Conservation (phyloP, 2,329 filamentous ascomycete genomes). For the Aspergillus ruber region DNA sequence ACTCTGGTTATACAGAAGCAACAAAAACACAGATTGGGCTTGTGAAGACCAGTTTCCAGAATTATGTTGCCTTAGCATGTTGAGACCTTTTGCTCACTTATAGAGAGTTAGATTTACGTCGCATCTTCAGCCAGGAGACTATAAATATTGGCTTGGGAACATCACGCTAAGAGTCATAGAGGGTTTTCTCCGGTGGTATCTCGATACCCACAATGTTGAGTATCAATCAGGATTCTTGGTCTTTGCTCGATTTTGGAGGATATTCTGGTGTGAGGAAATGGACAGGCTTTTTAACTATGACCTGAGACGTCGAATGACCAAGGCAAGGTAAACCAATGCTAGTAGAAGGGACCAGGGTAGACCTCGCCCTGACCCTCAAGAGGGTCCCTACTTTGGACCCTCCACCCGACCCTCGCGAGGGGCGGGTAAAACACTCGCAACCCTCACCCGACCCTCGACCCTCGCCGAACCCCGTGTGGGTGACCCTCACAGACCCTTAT, state of each 20-base stretch:
- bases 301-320: constrained; percentile 8
- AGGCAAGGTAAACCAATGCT: constrained; percentile 5
- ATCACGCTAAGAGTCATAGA: background rate
- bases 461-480: no score
- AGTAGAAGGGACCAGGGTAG: background rate
- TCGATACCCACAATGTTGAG: background rate
- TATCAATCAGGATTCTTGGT: constrained; percentile 3
- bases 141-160: background rate
- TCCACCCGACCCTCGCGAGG: no score
- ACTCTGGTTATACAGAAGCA: constrained; percentile 1
- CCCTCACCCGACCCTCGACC: no score
- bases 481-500: no score
- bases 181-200: background rate
- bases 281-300: constrained; percentile 7
- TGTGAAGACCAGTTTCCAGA: constrained; percentile 2
- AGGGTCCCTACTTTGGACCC: no score
- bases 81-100: background rate
- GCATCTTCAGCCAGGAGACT: constrained; percentile 2
- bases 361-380: no score
- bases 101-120: constrained; percentile 4
- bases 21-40: constrained; percentile 1
- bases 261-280: constrained; percentile 11
- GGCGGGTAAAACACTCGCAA: no score
- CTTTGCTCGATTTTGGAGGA: constrained; percentile 9
- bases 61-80: constrained; percentile 1